A percentile compares a stretch with the other conserved stretches of the same genome.
phyloP scores from a whole-genome alignment of 441 rosid genomes.

The Corymbia citriodora region DNA sequence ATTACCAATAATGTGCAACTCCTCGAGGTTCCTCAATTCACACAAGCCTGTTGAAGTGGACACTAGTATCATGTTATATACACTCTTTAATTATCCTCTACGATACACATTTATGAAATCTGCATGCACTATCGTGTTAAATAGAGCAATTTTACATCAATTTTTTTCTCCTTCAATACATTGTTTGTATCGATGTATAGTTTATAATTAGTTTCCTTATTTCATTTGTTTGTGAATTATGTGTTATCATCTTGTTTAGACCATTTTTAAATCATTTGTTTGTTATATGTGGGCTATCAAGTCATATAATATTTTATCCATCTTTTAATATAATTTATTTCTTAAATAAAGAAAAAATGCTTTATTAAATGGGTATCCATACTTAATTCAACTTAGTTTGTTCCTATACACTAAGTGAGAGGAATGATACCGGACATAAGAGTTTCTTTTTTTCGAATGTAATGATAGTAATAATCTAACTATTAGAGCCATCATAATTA shows the following conservation, averaged over 20 bases:
- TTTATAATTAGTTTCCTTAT: too few relatives aligned
- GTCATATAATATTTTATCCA: not conserved
- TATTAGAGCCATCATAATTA: not conserved
- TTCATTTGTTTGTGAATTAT: not conserved
- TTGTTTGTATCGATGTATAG: not conserved
- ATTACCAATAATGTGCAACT: not conserved
- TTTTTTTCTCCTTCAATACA: too few relatives aligned
- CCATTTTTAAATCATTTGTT: not conserved
- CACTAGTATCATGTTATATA: not conserved
- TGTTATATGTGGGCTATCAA: not conserved
- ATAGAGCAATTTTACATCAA: accelerated
- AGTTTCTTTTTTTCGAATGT: not conserved
- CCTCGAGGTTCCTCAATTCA: not conserved
- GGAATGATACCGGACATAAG: not conserved
- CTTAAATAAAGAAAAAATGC: not conserved
- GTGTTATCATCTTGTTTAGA: not conserved
- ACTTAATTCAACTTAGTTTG: not conserved
- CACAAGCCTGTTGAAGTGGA: not conserved
- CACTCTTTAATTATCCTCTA: not conserved
- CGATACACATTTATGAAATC: not conserved
- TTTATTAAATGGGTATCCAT: too few relatives aligned
- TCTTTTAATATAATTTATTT: not conserved
- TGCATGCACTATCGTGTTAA: not conserved
- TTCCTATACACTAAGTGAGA: not conserved
- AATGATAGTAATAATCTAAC: not conserved